Conservation (phyloP, 2,329 filamentous ascomycete genomes). For the Aspergillus ochraceus region DNA sequence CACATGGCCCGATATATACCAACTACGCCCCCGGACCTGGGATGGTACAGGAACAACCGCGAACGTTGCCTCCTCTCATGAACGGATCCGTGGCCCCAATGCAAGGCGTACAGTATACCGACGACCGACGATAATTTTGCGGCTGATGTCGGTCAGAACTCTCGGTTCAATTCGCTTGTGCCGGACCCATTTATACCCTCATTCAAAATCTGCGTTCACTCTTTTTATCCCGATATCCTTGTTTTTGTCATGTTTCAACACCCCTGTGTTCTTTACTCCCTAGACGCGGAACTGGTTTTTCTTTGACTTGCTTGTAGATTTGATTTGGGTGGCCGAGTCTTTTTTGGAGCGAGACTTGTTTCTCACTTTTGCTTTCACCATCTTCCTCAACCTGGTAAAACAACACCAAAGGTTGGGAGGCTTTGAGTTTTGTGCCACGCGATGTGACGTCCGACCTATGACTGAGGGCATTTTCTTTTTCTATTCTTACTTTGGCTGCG, state of each 20-base stretch:
- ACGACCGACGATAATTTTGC: constrained; percentile 41
- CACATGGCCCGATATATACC: constrained; percentile 30
- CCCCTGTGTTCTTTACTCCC: background rate
- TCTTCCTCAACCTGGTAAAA: background rate
- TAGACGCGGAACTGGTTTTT: constrained; percentile 8
- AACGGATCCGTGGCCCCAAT: constrained; percentile 47
- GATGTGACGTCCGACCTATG: background rate
- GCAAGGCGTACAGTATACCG: constrained; percentile 54
- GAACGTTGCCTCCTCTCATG: constrained; percentile 49
- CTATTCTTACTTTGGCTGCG: background rate
- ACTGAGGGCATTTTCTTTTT: background rate
- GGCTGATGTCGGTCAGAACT: background rate
- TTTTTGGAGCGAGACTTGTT: constrained; percentile 1
- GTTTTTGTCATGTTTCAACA: background rate
- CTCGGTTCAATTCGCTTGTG: background rate
- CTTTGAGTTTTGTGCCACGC: background rate
- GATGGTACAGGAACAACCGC: constrained; percentile 43
- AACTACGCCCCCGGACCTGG: constrained; percentile 28
- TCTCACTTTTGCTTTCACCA: constrained; percentile 3
- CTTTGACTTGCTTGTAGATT: constrained; percentile 19
- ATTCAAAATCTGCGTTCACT: background rate
- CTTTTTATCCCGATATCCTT: background rate
- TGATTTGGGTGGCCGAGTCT: constrained; percentile 20
- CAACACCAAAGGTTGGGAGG: background rate
- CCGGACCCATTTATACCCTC: background rate